Evolutionary conservation across 2,329 filamentous ascomycete genomes (phyloP), one percentile per base, ranked within the genome.

Genomic region (Cercospora sesami): DNA sequence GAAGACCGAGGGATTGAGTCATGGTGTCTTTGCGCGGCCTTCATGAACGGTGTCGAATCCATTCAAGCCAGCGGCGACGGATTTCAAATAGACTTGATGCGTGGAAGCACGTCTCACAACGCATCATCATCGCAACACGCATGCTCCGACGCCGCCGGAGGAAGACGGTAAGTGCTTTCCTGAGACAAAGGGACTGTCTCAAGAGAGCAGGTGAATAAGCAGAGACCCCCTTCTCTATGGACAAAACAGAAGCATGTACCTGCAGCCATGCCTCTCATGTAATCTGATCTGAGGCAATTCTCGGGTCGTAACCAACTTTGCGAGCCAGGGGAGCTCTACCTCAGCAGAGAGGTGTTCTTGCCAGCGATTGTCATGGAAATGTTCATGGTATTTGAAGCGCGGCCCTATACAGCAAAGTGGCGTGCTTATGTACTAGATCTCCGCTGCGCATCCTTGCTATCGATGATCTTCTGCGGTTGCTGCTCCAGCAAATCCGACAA

Each of bases 361-460:
- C 28, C 6, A 10, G 45, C 6, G 9, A 18, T 5, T n/a, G n/a
- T n/a, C n/a, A n/a, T n/a, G n/a, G n/a, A n/a, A n/a, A n/a, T n/a
- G n/a, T n/a, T n/a, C n/a, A n/a, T n/a, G n/a, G n/a, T n/a, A n/a
- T n/a, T n/a, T n/a, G n/a, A n/a, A n/a, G n/a, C n/a, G n/a, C n/a
- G n/a, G n/a, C n/a, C n/a, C n/a, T n/a, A n/a, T n/a, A 8, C 28
- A 30, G 28, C 28, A 8, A 30, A 53, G 12, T 16, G 4, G 23
- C 23, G 23, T 18, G 12, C 10, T 64, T 53, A 64, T 18, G 58
- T 55, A 42, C 64, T 65, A 10, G 21, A 60, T 39, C 64, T 60
- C 45, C 64, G 55, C 16, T 26, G 36, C 26, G 45, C n/a, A 12
- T 61, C 58, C 12, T 33, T 55, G 8, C n/a, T 21, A 6, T 61